Evolutionary conservation across 345 rosid species (phyloP), one percentile per base, ranked within the genome.

Genomic region (Gossypium herbaceum): DNA sequence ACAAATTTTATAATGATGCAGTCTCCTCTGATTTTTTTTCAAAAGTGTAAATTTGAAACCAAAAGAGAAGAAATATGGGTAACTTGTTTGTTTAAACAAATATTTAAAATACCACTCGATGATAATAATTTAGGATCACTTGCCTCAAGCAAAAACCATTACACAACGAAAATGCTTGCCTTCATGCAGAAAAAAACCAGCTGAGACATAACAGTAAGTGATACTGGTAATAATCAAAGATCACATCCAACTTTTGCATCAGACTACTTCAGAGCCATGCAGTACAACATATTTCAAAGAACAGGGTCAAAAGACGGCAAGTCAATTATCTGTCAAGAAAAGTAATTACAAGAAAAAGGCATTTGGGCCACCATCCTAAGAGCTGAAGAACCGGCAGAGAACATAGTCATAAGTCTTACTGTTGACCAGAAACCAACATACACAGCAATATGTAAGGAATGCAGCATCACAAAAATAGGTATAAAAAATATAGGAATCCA

Each of bases 381-480:
- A 48, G 72, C 55, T 47, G 56, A 68, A 68, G 56, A 13, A 19
- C 72, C 13, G 13, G 41, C 41, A 48, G 72, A 13, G 54, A 66
- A 66, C 22, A 52, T 19, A n/a, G 25, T 64, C 68, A 17, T 10
- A 64, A 39, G 16, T n/a, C 22, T 64, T 41, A 41, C 52, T 12
- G n/a, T 66, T 22, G 3, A 66, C 17, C 70, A 44, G 44, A 66
- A 66, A 66, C 52, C 70, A 66, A 66, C 25, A 66, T 39, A 66
- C 17, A 25, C 44, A 68, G 55, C 54, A 44, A 12, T n/a, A 45
- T 47, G 39, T 19, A 66, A 66, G 7, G 29, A 68, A 68, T 47
- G 72, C 57, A 47, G 27, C 57, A 73, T 61, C 55, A 51, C 43
- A 43, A 22, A 19, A 58, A 57, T 63, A 17, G 12, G 24, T 60